Evolutionary conservation across 2,329 filamentous ascomycete species (phyloP), one percentile per base, ranked within the genome.

Genomic region (Calonectria fujianensis): DNA sequence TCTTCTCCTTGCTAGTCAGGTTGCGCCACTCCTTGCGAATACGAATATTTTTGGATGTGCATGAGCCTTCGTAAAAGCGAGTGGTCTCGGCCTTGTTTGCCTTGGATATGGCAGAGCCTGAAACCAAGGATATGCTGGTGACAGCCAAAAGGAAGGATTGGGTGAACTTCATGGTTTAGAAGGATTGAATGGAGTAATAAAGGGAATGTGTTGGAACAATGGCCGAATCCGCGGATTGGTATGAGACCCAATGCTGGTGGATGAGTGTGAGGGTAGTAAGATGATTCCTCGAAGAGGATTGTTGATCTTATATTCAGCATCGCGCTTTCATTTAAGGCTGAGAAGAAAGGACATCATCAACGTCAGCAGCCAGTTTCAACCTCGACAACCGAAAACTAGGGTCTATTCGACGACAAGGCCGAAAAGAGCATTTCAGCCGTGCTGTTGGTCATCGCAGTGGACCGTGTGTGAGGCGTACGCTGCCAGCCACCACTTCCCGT

Each of bases 11-110:
- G 13, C 4, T n/a, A 6, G 61, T 45, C 39, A 65, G 18, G 39
- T 65, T 65, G 18, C 61, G 61, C 61, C 61, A 65, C 9, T 65
- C 61, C 39, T 65, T 65, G 37, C 61, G 61, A 48, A 65, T 48
- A 18, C 29, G 27, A 14, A 65, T 65, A 18, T 65, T 65, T 29
- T 65, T 65, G 27, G 61, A 65, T 13, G 61, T 65, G 61, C 61
- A 65, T 29, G 61, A 31, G 37, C 61, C 61, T 31, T 65, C 41
- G 11, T 65, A 65, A 32, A 65, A 65, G 2, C 61, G 61, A 41
- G 27, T 18, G 10, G 32, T 18, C 24, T 39, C 20, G 9, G 27
- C 18, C 6, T 65, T 65, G 4, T 37, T 45, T 14, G 9, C 13
- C 37, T 27, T 48, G 20, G 24, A 8, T 2, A 65, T 48, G 24